Percentiles rank a stretch among this genome's conserved stretches.
These are phyloP conservation scores for Melampsora larici-populina DNA, from an alignment of 1,284 basidiomycete species.

Conservation along the genomic window DNA sequence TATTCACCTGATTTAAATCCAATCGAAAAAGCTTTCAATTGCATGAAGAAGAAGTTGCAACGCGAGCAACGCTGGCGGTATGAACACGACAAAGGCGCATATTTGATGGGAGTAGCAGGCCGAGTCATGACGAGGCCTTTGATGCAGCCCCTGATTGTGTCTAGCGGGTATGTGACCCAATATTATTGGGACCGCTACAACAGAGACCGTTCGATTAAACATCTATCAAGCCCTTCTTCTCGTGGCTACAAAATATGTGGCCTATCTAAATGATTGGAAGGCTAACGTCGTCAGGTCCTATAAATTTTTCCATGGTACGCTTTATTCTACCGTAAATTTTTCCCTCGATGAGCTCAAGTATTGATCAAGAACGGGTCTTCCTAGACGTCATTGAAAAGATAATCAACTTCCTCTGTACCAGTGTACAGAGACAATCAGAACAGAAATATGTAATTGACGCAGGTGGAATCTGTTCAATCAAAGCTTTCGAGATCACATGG, in stretches of 20 bases:
- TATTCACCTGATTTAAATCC: no score
- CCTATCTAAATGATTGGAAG: constrained; percentile 70
- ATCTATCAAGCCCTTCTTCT: constrained; percentile 82
- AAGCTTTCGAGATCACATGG: constrained; percentile 17
- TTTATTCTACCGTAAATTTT: not conserved
- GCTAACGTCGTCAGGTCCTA: constrained; percentile 57
- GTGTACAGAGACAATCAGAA: constrained; percentile 7
- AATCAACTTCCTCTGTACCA: constrained; percentile 7
- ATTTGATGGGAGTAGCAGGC: no score
- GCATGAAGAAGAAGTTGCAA: no score
- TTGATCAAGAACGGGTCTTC: not conserved
- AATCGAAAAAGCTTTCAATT: no score
- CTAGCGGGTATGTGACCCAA: no score
- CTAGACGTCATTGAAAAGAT: constrained; percentile 27
- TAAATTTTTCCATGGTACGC: constrained; percentile 62
- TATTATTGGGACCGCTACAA: no score
- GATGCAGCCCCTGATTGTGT: no score
- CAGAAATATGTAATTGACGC: constrained; percentile 17
- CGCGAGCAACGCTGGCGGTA: no score
- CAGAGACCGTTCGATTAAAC: constrained; percentile 68
- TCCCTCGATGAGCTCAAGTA: not conserved
- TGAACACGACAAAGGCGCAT: no score
- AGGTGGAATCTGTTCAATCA: constrained; percentile 18
- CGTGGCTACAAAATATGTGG: constrained; percentile 80
- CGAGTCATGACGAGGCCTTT: no score